Evolutionary conservation across 2,329 filamentous ascomycete genomes (phyloP), one percentile per base, ranked within the genome.

Genomic region (Pestalotiopsis sp.): DNA sequence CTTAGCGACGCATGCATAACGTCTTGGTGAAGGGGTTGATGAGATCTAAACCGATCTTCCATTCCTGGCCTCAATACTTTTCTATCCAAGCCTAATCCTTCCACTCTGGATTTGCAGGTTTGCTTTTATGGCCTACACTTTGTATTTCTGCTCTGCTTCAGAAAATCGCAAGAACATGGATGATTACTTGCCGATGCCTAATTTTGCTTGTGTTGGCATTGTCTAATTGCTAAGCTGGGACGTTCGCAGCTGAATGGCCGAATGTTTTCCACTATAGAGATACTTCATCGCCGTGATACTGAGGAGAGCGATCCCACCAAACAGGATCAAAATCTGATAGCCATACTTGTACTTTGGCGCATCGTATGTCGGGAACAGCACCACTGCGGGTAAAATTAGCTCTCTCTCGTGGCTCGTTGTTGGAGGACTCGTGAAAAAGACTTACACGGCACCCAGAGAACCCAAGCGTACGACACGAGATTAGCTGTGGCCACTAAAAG

Each of bases 261-360:
- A 52, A 13, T 45, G 5, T 41, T 57, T 52, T 23, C 65, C 2
- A 12, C 65, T 59, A 57, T 60, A 57, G 25, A 66, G 31, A 31
- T 66, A 66, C 65, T 17, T 20, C 65, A 60, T 59, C 9, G 41
- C 4, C 12, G 25, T 41, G 4, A 57, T 25, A 17, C 65, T 57
- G 13, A 67, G 45, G 20, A 61, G 31, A 5, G 66, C 66, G 4
- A 67, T n/a, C 4, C 66, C 66, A 12, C 66, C 66, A 40, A 67
- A 64, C 7, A 64, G 40, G 4, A 64, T 64, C 36, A 64, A 49
- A 41, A 64, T 49, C 36, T 64, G 61, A 17, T 64, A 64, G 6
- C 61, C 61, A 31, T 64, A 64, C 40, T 41, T 49, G 61, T 64
- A 64, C 36, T 64, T 64, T 12, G 61, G 61, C 23, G 61, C 61